These are phyloP conservation scores for Acorus calamus DNA, from an alignment of 106 monocot genomes.

Conservation along the genomic window DNA sequence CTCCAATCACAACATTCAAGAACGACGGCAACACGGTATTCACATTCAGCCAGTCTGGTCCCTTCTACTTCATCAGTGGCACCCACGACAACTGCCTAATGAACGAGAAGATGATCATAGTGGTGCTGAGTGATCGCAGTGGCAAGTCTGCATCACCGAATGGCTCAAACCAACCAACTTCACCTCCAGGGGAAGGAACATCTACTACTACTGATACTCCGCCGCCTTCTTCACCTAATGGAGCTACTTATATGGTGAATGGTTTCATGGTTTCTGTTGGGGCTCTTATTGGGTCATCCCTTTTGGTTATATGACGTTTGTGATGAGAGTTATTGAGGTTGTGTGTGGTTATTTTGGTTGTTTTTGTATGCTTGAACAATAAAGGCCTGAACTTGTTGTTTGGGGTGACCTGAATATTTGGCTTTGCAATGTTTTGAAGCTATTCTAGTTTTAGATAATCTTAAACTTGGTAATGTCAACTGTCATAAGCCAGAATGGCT, in stretches of 20 bases:
- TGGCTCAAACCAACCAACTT: slow-evolving; percentile 1
- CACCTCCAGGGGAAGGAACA: slow-evolving; percentile 4
- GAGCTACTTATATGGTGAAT: slow-evolving; percentile 6
- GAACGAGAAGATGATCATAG: slow-evolving; percentile 14
- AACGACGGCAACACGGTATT: slow-evolving; percentile 50
- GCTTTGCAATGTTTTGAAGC: too few relatives aligned
- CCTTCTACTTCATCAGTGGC: slow-evolving; percentile 61
- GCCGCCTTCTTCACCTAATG: slow-evolving; percentile 8
- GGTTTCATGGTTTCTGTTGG: slow-evolving; percentile 6
- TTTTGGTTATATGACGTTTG: neutral
- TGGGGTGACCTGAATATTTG: too few relatives aligned
- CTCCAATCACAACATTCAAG: slow-evolving; percentile 20
- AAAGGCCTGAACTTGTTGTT: too few relatives aligned
- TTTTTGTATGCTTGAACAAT: too few relatives aligned
- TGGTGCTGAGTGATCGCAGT: slow-evolving; percentile 18
- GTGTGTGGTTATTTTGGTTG: too few relatives aligned
- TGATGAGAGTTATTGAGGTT: too few relatives aligned
- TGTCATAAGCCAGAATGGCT: too few relatives aligned
- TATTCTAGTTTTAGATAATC: too few relatives aligned
- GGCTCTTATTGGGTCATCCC: neutral
- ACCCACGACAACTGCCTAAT: slow-evolving; percentile 31
- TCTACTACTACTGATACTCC: neutral
- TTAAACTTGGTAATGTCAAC: too few relatives aligned
- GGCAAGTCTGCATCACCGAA: neutral
- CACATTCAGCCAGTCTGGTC: slow-evolving; percentile 28